Base-by-base conservation (phyloP, 768 basidiomycete genomes). In the Mycena latifolia region DNA sequence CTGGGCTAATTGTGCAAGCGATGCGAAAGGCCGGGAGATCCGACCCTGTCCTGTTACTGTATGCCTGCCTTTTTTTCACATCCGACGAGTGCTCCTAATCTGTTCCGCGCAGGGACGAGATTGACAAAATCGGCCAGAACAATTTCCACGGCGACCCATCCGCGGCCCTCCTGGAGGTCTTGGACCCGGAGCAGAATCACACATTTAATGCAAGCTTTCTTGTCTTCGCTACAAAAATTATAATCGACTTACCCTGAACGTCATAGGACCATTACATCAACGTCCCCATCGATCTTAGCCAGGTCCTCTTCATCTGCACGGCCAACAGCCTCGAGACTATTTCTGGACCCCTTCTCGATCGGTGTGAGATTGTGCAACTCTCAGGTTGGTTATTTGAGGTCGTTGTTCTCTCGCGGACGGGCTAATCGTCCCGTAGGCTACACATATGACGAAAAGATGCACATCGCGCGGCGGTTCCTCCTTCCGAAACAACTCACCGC, bases 161-260 rank as follows among this genome's bases (percentile, higher is more conserved):
- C 3, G 96, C 96, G 41, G 96, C 96, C 0, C 77, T 98, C 65
- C 79, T 98, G 5, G 96, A 98, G 73, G 95, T 96, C 0, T 83
- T 98, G 56, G 96, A 98, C 75, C 96, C 96, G 0, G 96, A 98
- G 75, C 95, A 97, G 77, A 96, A 96, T 67, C 86, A 92, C 73
- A 84, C 88, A 0, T 94, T 94, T 74, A 92, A 91, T 74, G 92
- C 89, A 55, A 66, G 86, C 76, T 47, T 27, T 45, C 20, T 56
- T 33, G 15, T 46, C 50, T 31, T 61, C 27, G 12, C 50, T 56
- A 29, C 28, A 45, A 22, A 52, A 22, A 52, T 18, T 24, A 39
- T 50, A 28, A 57, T 24, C 9, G 9, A 43, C 46, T 58, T 57
- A 9, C 63, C 43, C 10, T 50, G 69, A n/a, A 17, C 0, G 22